Evolutionary conservation across 768 basidiomycete genomes (phyloP), one percentile per base, ranked within the genome.

Genomic region (Rhizopogon vinicolor): DNA sequence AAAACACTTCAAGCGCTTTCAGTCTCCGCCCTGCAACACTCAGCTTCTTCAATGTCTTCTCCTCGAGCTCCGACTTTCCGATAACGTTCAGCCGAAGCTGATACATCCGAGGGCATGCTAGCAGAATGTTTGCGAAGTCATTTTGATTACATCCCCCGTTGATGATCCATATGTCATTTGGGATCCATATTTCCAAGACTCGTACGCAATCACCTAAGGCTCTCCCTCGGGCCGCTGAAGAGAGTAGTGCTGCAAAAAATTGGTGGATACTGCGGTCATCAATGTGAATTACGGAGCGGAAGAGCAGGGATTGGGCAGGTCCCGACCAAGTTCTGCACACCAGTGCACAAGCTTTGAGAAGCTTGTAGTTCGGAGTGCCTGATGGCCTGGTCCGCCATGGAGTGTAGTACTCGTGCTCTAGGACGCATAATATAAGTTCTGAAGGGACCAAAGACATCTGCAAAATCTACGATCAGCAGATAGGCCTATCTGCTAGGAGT

Each of bases 61-160:
- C 55, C 41, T 64, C 63, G 29, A 75, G 61, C 55, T 72, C 69
- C 1, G 74, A 2, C 31, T 8, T 4, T 16, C 62, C 59, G 13
- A 43, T 50, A 1, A 59, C 54, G 35, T 60, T 62, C 39, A 76
- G 44, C 2, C 49, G 46, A 18, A 76, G 69, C 22, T 72, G 71
- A 56, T 76, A 76, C 16, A 76, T 52, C 7, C 62, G 55, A 14
- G 62, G 67, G 41, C 74, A 74, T 0, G 55, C 52, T 7, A 67
- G 58, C 12, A 75, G 48, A 1, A 68, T 9, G 0, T 39, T 40
- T 16, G 39, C 52, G 52, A 70, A 31, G 31, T 31, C 31, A 31
- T 31, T 3, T 31, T 7, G 31, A 31, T 22, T 22, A 22, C 22
- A 22, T 1, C 22, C 22, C 22, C 22, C 22, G 22, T 22, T 22